phyloP scores from a whole-genome alignment of 2,329 filamentous ascomycete species.

The Achaetomium macrosporum region DNA sequence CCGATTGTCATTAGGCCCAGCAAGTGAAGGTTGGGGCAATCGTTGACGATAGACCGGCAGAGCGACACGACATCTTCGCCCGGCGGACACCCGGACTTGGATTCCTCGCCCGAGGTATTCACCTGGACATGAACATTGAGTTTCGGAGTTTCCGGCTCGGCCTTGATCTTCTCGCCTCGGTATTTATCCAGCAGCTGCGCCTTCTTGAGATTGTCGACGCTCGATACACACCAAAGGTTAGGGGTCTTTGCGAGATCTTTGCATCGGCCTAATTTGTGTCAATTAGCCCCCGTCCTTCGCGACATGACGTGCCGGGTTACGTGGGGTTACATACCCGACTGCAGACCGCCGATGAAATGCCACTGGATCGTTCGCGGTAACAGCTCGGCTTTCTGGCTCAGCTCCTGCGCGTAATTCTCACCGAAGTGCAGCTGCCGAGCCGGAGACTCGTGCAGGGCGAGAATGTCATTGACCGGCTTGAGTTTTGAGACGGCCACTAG shows the following conservation, averaged over 20 bases:
- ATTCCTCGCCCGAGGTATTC: conserved; percentile 84
- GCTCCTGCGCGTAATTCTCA: conserved; percentile 92
- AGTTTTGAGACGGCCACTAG: conserved; percentile 95
- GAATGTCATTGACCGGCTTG: conserved; percentile 86
- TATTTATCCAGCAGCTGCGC: conserved; percentile 74
- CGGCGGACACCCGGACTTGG: conserved; percentile 77
- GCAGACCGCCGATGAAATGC: conserved; percentile 95
- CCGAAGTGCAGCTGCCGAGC: conserved; percentile 72
- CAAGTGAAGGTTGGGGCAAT: conserved; percentile 68
- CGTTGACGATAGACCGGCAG: conserved; percentile 62
- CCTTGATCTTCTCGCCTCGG: conserved; percentile 45
- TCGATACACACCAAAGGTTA: conserved; percentile 88
- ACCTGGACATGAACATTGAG: conserved; percentile 84
- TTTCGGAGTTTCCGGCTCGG: conserved; percentile 35
- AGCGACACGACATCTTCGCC: conserved; percentile 55
- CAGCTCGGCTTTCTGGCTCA: conserved; percentile 75
- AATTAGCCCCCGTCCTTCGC: too few species aligned
- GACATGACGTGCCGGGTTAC: too few species aligned
- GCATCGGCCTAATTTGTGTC: conserved; percentile 68
- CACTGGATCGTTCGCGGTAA: conserved; percentile 74
- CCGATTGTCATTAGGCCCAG: conserved; percentile 96
- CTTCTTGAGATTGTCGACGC: conserved; percentile 83
- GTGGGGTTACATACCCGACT: conserved; percentile 51
- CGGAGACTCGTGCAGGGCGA: conserved; percentile 66
- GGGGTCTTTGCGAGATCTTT: conserved; percentile 78